These are phyloP conservation scores for Achaetomium macrosporum DNA, from an alignment of 2,329 filamentous ascomycete species.

Conservation along the genomic window DNA sequence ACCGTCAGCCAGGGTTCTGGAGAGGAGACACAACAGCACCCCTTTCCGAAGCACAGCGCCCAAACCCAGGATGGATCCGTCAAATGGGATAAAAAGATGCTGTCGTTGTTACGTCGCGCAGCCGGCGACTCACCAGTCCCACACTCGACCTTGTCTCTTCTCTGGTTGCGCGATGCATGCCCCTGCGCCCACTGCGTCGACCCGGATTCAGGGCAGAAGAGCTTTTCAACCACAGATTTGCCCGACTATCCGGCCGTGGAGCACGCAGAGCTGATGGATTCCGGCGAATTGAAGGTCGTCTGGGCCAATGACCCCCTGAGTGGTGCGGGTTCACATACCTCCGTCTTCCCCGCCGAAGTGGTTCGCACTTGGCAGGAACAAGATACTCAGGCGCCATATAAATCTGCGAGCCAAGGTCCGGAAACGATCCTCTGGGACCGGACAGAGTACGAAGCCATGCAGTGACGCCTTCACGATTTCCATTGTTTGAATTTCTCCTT, in stretches of 20 bases:
- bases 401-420: neutral
- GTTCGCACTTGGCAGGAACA: constrained; percentile 20
- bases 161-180: constrained; percentile 49
- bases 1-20: too few species aligned
- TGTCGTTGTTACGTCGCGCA: too few species aligned
- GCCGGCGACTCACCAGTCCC: too few species aligned
- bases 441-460: constrained; percentile 31
- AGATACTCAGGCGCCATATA: neutral
- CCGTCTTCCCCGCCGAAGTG: constrained; percentile 30
- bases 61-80: neutral
- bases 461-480: too few species aligned
- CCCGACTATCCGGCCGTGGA: constrained; percentile 30
- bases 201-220: constrained; percentile 54
- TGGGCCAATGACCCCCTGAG: constrained; percentile 49
- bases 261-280: constrained; percentile 28
- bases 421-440: constrained; percentile 37
- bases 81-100: neutral
- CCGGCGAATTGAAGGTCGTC: constrained; percentile 47
- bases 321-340: constrained; percentile 28
- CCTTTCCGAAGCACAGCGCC: neutral
- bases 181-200: constrained; percentile 49
- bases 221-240: constrained; percentile 40
- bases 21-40: too few species aligned
- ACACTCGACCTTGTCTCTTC: neutral
- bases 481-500: too few species aligned